Evolutionary conservation across 345 rosid species (phyloP), one percentile per base, ranked within the genome.

Genomic region (Euphorbia tirucalli): DNA sequence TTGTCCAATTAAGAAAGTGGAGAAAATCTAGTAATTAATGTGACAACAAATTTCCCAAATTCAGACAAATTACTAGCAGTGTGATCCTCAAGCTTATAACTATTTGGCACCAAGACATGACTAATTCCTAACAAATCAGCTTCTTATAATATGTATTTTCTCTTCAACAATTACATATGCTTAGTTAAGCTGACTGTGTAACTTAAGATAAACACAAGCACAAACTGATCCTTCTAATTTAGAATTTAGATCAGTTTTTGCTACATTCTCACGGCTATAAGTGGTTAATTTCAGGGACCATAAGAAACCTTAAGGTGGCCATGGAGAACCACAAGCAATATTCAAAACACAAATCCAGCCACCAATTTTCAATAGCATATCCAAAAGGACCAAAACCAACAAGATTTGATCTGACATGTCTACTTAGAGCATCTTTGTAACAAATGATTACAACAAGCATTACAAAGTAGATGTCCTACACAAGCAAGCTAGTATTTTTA

Each of bases 401-500:
- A 28, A 14, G 49, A 46, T 18, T 43, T 19, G 1, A 43, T 28
- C 32, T 31, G 6, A 39, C 65, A 21, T 60, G 16, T 71, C 68
- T 32, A 35, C 37, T 32, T 0, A 32, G 27, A 62, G 58, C 6
- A 11, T 16, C 52, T 11, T 7, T 49, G 65, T 8, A 52, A 7
- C 2, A 43, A 44, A 57, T 43, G 10, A 41, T 39, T 7, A 46
- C 2, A 7, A 35, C 3, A 57, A 15, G 16, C 54, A 28, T 35
- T 1, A 1, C 15, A 48, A 27, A 58, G 28, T 46, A 60, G 19
- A 67, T 16, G 15, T 64, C 11, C 21, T 64, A 50, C 11, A 27
- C 68, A 44, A 66, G 58, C 28, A 68, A 55, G 48, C 54, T 63
- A 52, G 14, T 30, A 46, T 76, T 66, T 71, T 15, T 35, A 22